These are phyloP conservation scores for Penicillium sp. DNA, from an alignment of 2,329 filamentous ascomycete genomes.

Conservation along the genomic window DNA sequence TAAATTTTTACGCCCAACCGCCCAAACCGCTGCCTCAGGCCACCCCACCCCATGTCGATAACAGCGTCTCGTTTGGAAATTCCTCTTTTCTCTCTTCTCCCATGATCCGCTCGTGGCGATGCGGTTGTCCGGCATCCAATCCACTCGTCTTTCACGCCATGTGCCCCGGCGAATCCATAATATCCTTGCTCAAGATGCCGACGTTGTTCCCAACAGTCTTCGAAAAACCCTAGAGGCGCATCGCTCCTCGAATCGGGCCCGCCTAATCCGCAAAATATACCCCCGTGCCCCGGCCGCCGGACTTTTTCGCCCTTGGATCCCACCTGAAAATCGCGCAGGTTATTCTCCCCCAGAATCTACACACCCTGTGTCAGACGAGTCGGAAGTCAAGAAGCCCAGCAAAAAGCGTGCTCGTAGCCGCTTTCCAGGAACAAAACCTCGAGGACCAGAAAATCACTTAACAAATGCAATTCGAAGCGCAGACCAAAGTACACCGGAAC, in stretches of 20 bases:
- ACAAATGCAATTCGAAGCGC: conserved; percentile 12
- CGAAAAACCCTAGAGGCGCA: conserved; percentile 44
- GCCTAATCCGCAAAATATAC: conserved; percentile 35
- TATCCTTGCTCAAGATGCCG: conserved; percentile 15
- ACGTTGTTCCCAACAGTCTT: conserved; percentile 36
- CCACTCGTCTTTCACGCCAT: conserved; percentile 13
- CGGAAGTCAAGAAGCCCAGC: background rate
- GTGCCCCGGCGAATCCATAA: conserved; percentile 13
- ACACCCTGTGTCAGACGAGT: background rate
- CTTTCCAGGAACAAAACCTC: background rate
- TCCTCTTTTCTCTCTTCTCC: background rate
- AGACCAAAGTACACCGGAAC: conserved; percentile 8
- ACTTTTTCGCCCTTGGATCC: conserved; percentile 19
- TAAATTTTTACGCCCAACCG: background rate
- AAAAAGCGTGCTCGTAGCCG: conserved; percentile 7
- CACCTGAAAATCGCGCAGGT: conserved; percentile 12
- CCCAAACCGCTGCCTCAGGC: conserved; percentile 2
- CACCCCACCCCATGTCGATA: background rate
- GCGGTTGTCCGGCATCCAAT: conserved; percentile 18
- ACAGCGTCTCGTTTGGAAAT: conserved; percentile 1
- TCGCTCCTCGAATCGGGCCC: conserved; percentile 38
- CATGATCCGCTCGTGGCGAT: conserved; percentile 15
- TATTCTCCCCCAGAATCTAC: conserved; percentile 9
- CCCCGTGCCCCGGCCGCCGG: conserved; percentile 11
- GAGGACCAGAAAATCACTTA: background rate